Conservation (phyloP, 1,139 yeast genomes). For the Pichia inconspicua region DNA sequence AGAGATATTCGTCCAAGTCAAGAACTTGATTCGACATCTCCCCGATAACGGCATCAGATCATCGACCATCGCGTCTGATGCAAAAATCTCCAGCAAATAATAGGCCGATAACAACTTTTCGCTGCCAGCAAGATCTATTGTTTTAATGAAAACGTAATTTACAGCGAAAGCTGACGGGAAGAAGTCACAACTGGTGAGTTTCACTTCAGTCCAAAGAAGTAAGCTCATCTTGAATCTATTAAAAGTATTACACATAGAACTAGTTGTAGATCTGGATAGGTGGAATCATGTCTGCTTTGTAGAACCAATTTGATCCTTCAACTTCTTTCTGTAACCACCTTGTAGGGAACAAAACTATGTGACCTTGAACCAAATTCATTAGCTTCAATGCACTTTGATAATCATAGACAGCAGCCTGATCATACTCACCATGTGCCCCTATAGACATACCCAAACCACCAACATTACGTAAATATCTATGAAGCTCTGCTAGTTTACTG, state of each 20-base stretch:
- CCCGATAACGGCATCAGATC: too few species aligned
- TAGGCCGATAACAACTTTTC: too few species aligned
- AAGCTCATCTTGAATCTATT: too few species aligned
- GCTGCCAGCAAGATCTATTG: too few species aligned
- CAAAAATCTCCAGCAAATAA: too few species aligned
- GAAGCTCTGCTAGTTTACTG: conserved; percentile 24
- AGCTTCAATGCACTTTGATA: conserved; percentile 70
- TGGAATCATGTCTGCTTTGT: conserved; percentile 86
- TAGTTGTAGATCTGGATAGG: conserved; percentile 92
- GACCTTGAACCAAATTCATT: conserved; percentile 73
- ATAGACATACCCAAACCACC: conserved; percentile 1
- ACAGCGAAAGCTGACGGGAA: not conserved
- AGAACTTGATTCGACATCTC: too few species aligned
- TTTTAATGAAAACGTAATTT: too few species aligned
- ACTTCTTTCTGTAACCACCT: conserved; percentile 86
- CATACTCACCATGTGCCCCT: conserved; percentile 7
- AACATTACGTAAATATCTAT: conserved; percentile 16
- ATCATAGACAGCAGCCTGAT: conserved; percentile 43
- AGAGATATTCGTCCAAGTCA: too few species aligned
- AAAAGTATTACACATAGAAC: not conserved
- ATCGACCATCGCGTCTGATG: too few species aligned
- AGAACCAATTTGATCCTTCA: conserved; percentile 91
- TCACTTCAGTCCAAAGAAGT: too few species aligned
- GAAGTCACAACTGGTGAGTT: not conserved
- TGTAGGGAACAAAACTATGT: conserved; percentile 80